Evolutionary conservation across 768 basidiomycete species (phyloP).

Genomic region (Cystobasidiopsis lactophilus): DNA sequence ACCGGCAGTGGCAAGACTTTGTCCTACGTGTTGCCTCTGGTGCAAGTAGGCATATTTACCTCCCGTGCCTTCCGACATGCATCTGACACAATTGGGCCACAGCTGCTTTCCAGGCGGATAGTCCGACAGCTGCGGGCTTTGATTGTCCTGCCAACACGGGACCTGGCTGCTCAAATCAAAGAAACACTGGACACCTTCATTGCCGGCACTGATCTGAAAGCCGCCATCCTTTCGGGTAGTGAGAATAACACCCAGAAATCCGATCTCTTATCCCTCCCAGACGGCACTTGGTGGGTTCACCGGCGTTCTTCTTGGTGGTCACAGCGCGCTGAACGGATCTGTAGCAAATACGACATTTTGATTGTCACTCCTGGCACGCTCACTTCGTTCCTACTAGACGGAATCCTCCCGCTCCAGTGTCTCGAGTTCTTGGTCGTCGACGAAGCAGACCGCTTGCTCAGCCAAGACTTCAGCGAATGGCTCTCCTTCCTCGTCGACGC

Average conservation of each 20-base stretch:
- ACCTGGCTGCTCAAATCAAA: conserved; percentile 72
- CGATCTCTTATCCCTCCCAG: neutral
- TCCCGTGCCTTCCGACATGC: neutral
- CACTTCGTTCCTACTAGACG: conserved; percentile 79
- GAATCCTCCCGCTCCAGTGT: conserved; percentile 34
- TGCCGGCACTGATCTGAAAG: conserved; percentile 72
- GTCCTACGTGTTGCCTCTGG: conserved; percentile 79
- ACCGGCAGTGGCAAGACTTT: conserved; percentile 96
- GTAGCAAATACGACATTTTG: conserved; percentile 75
- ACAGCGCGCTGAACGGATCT: conserved; percentile 17
- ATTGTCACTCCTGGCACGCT: conserved; percentile 94
- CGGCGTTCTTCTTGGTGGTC: neutral
- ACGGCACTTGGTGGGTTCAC: neutral
- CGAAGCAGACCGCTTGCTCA: conserved; percentile 86
- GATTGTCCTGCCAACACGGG: conserved; percentile 76
- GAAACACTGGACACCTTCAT: conserved; percentile 72
- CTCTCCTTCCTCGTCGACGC: conserved; percentile 60
- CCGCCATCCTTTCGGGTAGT: conserved; percentile 22
- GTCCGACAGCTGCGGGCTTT: conserved; percentile 71
- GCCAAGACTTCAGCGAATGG: conserved; percentile 95
- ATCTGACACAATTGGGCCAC: neutral
- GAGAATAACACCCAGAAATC: neutral
- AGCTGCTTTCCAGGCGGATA: conserved; percentile 50
- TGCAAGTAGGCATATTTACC: conserved; percentile 38
- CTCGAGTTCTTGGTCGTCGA: conserved; percentile 54